Evolutionary conservation across 2,329 filamentous ascomycete genomes (phyloP).

Genomic region (Fusarium subglutinans): DNA sequence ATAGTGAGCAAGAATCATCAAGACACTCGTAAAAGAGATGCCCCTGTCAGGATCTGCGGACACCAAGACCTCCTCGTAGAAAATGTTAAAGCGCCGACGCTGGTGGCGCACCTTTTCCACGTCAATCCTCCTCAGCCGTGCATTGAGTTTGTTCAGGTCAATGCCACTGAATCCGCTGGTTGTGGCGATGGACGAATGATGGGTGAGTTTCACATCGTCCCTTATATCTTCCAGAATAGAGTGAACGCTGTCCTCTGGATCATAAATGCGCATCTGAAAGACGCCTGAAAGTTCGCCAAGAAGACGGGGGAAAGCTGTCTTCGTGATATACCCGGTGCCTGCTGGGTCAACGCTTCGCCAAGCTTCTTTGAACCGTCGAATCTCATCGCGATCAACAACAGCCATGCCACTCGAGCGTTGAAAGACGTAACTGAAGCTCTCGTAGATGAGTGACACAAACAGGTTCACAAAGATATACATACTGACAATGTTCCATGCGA

Average conservation of each 20-base stretch:
- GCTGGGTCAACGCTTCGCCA: constrained; percentile 96
- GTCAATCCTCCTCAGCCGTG: constrained; percentile 77
- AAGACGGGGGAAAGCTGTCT: constrained; percentile 87
- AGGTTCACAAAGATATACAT: constrained; percentile 99
- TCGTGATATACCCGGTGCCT: constrained; percentile 89
- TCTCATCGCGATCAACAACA: constrained; percentile 90
- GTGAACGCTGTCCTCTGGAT: constrained; percentile 87
- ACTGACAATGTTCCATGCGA: constrained; percentile 98
- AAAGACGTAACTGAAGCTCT: constrained; percentile 99
- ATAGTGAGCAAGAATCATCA: constrained; percentile 97
- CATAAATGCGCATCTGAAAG: constrained; percentile 97
- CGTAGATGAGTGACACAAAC: constrained; percentile 98
- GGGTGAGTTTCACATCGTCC: constrained; percentile 60
- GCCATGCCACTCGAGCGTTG: constrained; percentile 94
- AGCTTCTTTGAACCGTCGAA: constrained; percentile 96
- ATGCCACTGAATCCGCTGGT: constrained; percentile 66
- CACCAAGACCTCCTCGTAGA: constrained; percentile 96
- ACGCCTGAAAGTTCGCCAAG: constrained; percentile 92
- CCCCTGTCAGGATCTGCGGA: constrained; percentile 89
- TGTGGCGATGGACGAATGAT: constrained; percentile 65
- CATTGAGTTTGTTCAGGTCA: constrained; percentile 79
- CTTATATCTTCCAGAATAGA: constrained; percentile 87
- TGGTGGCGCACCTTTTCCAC: constrained; percentile 77
- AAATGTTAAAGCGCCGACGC: constrained; percentile 86
- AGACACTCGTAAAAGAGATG: constrained; percentile 88